Evolutionary conservation across 1,284 basidiomycete species (phyloP), one percentile per base, ranked within the genome.

Genomic region (Heterobasidion parviporum): DNA sequence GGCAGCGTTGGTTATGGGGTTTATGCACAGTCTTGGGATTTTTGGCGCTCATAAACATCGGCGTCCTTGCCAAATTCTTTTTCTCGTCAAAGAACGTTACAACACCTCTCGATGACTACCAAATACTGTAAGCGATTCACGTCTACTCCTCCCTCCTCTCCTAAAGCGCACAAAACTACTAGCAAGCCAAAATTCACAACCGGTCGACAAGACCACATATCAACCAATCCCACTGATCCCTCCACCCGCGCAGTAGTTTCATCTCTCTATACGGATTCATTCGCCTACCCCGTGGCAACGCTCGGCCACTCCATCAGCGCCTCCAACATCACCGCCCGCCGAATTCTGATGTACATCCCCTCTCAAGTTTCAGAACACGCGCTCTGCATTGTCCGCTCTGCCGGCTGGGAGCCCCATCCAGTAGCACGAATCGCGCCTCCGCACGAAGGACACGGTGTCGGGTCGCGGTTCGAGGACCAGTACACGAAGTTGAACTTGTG

Each of bases 401-500:
- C 62, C 8, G 76, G 76, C 9, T 77, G 76, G 73, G 64, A 70
- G 10, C 67, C 67, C 0, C 61, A 70, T 35, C 60, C 69, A 1
- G 69, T 77, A 6, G 56, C 65, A 2, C 67, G 67, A 34, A 74
- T 76, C 54, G 62, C 69, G 1, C 74, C 74, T 3, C 74, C 75
- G 0, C 64, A 69, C 55, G 56, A 61, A 32, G 71, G 72, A 35
- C 50, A 62, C 18, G 72, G 68, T 9, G 62, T 75, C 45, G 63
- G 69, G 59, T 50, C 59, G 45, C 69, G 72, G 49, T 76, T 75
- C 62, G 43, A 59, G 46, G 75, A 77, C 61, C 71, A 73, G 57
- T 76, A 74, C 66, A 73, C 75, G 9, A 77, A 76, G 60, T 67
- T 78, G 12, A 69, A 70, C 50, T 65, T 77, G 6, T 77, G 76